Evolutionary conservation across 768 basidiomycete genomes (phyloP).

Genomic region (Leccinum pellstonianum): DNA sequence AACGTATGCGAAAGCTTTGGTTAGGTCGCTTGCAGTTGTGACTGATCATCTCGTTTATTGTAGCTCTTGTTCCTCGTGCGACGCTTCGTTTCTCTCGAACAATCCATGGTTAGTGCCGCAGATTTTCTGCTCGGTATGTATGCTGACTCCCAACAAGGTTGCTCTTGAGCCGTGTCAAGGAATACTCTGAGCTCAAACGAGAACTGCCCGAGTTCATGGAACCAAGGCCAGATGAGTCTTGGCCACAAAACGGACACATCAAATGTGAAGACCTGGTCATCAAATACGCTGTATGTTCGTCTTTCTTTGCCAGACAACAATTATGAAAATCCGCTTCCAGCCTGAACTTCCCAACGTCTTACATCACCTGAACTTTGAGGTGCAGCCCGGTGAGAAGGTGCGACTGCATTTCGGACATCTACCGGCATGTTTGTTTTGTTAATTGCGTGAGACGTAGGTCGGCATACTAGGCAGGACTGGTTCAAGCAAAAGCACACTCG

Average conservation of each 20-base stretch:
- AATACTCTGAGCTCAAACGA: constrained; percentile 75
- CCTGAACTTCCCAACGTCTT: constrained; percentile 86
- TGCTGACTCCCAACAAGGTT: constrained; percentile 44
- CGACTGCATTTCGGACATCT: not conserved
- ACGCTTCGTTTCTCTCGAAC: constrained; percentile 84
- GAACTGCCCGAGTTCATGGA: constrained; percentile 87
- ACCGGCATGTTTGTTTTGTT: not conserved
- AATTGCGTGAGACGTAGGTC: constrained; percentile 38
- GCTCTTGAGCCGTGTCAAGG: constrained; percentile 88
- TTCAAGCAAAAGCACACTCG: constrained; percentile 79
- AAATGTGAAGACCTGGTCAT: constrained; percentile 74
- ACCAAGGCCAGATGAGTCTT: constrained; percentile 74
- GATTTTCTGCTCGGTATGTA: not conserved
- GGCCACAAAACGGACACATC: constrained; percentile 74
- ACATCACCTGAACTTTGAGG: constrained; percentile 72
- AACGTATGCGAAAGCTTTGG: constrained; percentile 43
- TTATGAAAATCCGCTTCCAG: constrained; percentile 36
- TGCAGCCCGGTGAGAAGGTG: constrained; percentile 77
- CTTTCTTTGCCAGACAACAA: constrained; percentile 3
- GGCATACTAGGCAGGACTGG: constrained; percentile 71
- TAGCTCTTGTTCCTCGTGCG: constrained; percentile 69
- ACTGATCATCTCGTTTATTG: constrained; percentile 19
- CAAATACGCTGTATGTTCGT: constrained; percentile 63
- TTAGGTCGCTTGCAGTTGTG: not conserved
- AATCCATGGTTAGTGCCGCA: constrained; percentile 71